Conservation (phyloP, 1,284 basidiomycete species). For the Irpex sp. region DNA sequence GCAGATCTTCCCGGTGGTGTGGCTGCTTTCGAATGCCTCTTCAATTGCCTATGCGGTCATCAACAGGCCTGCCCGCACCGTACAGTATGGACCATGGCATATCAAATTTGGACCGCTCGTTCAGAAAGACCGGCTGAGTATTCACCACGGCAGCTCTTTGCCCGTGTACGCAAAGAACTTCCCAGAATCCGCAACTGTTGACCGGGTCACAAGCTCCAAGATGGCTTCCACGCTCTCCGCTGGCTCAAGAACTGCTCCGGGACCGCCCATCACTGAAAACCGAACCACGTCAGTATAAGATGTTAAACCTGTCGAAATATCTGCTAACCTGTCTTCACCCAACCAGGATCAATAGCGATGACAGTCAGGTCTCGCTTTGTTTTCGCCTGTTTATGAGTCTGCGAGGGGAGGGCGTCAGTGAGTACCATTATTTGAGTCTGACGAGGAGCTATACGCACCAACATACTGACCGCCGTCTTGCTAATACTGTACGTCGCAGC, state of each 20-base stretch:
- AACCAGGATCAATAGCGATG: conserved; percentile 26
- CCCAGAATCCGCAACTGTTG: conserved; percentile 25
- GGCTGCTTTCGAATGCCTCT: too few relatives aligned
- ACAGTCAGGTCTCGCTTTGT: conserved; percentile 22
- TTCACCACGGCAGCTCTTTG: conserved; percentile 20
- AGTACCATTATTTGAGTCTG: not conserved
- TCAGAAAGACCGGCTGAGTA: too few relatives aligned
- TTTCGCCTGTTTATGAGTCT: conserved; percentile 32
- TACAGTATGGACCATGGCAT: not conserved
- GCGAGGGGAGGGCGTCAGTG: not conserved
- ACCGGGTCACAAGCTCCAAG: conserved; percentile 22
- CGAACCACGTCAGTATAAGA: too few relatives aligned
- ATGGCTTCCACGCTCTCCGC: conserved; percentile 24
- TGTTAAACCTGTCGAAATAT: not conserved
- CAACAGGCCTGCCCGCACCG: not conserved
- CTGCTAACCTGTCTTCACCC: conserved; percentile 30
- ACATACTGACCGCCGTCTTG: conserved; percentile 30
- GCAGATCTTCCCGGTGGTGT: too few relatives aligned
- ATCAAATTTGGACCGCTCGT: not conserved
- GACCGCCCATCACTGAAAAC: conserved; percentile 29
- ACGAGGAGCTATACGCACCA: conserved; percentile 16
- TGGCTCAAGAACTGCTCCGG: conserved; percentile 28
- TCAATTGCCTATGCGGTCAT: too few relatives aligned
- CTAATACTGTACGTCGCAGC: conserved; percentile 27
- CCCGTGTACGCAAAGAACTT: conserved; percentile 30